Evolutionary conservation across 352 stramenopile genomes (phyloP), one percentile per base, ranked within the genome.

Genomic region (Phytophthora crassamura): DNA sequence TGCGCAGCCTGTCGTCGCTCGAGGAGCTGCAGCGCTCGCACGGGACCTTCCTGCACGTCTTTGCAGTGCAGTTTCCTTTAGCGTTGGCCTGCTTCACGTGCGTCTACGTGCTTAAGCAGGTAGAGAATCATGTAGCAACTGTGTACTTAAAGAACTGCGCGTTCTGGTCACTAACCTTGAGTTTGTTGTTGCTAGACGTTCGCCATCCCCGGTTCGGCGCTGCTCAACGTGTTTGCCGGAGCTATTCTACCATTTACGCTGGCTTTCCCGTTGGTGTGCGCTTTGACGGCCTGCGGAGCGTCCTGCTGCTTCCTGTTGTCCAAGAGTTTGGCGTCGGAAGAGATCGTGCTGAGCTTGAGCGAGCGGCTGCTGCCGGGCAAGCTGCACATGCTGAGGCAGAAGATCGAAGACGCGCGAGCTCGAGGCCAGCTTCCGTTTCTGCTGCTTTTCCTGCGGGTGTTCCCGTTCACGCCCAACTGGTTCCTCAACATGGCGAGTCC

Each of bases 401-500:
- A 88, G 60, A 87, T 94, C 28, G 79, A 89, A 10, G 53, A 75
- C 5, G 84, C 84, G 25, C 69, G 69, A 18, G 59, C 74, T 5
- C 72, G 74, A 22, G 73, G 77, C 3, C 71, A 83, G 20, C 57
- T 95, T 33, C 68, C 80, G 0, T 93, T 79, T 56, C 45, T 91
- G 61, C 64, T 94, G 59, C 69, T 93, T 7, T 93, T 90, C 56
- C 57, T 95, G 59, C 75, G 87, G 22, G 76, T 95, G 22, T 93
- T 95, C 50, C 87, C 87, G 5, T 91, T 93, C 66, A 88, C 85
- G 49, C 84, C 87, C 34, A 93, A 95, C 58, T 95, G 87, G 87
- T 86, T 95, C 55, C 72, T 94, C 35, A 95, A 95, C 65, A 67
- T 93, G 43, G 76, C 85, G 18, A 91, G 83, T 75, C 85, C 87